Evolutionary conservation across 768 basidiomycete genomes (phyloP).

Genomic region (Paxillus ammoniavirescens): DNA sequence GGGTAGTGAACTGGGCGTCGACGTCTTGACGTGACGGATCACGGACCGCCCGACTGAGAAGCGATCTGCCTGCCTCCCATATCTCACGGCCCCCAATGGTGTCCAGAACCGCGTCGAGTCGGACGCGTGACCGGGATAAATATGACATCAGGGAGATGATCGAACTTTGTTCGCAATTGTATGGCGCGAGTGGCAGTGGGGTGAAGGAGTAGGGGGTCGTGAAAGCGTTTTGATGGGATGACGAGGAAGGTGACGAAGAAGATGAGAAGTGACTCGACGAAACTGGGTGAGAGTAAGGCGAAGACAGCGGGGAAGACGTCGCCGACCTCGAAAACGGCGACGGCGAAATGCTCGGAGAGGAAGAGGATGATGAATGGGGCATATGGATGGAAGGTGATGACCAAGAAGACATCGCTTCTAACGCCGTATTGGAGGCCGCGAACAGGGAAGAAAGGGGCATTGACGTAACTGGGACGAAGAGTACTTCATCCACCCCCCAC

Average conservation of each 20-base stretch:
- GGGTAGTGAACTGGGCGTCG: conserved; percentile 69
- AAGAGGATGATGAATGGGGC: conserved; percentile 23
- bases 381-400: conserved; percentile 26
- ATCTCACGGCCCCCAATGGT: conserved; percentile 78
- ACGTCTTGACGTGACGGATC: conserved; percentile 28
- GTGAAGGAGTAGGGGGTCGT: conserved; percentile 29
- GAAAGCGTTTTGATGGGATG: conserved; percentile 24
- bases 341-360: conserved; percentile 32
- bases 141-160: conserved; percentile 25
- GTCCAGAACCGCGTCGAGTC: conserved; percentile 81
- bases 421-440: conserved; percentile 16
- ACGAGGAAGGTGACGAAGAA: conserved; percentile 18
- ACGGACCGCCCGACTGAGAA: conserved; percentile 44
- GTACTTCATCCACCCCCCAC: conserved; percentile 78
- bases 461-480: conserved; percentile 47
- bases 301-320: conserved; percentile 31
- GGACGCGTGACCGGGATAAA: conserved; percentile 26
- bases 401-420: conserved; percentile 19
- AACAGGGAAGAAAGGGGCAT: conserved; percentile 22
- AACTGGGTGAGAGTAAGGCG: conserved; percentile 23
- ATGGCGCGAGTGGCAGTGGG: conserved; percentile 28
- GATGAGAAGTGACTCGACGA: conserved; percentile 27
- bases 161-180: conserved; percentile 26
- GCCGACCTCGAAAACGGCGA: conserved; percentile 33
- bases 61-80: conserved; percentile 68